Evolutionary conservation across 2,329 filamentous ascomycete genomes (phyloP).

Genomic region (Thielaviopsis musarum): DNA sequence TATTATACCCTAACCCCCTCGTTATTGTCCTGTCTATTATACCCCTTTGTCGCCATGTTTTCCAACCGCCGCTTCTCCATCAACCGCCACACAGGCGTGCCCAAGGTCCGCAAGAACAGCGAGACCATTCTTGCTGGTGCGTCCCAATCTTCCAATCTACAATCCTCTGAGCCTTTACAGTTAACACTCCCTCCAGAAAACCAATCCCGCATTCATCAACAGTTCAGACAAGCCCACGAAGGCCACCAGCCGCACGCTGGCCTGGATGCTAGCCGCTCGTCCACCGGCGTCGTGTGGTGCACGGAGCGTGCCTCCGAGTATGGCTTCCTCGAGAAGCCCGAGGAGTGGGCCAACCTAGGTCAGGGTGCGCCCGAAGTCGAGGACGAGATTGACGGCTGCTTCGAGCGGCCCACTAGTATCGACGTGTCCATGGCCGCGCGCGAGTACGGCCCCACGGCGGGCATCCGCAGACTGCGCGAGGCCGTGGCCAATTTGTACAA

Average conservation of each 20-base stretch:
- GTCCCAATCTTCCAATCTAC: neutral
- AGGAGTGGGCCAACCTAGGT: slow-evolving; percentile 80
- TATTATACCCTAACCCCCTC: neutral
- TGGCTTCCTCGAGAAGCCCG: slow-evolving; percentile 69
- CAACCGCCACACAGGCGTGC: slow-evolving; percentile 47
- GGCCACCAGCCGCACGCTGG: slow-evolving; percentile 83
- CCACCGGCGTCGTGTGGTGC: slow-evolving; percentile 89
- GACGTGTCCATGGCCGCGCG: slow-evolving; percentile 62
- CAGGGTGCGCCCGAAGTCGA: slow-evolving; percentile 91
- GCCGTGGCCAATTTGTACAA: slow-evolving; percentile 90
- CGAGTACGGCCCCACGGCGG: slow-evolving; percentile 87
- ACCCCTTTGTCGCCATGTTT: slow-evolving; percentile 25
- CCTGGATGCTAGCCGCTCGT: slow-evolving; percentile 72
- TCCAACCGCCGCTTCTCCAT: slow-evolving; percentile 45
- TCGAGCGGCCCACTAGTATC: slow-evolving; percentile 62
- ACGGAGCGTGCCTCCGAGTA: slow-evolving; percentile 77
- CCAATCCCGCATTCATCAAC: slow-evolving; percentile 67
- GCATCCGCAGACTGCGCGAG: slow-evolving; percentile 77
- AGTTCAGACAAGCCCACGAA: slow-evolving; percentile 80
- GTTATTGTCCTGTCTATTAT: neutral
- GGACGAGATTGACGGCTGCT: slow-evolving; percentile 80
- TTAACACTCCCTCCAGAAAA: slow-evolving; percentile 37
- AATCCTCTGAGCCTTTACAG: neutral
- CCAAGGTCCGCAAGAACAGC: slow-evolving; percentile 23
- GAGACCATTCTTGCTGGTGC: slow-evolving; percentile 10